These are phyloP conservation scores for Talaromyces proteolyticus DNA, from an alignment of 495 filamentous ascomycete species.

Conservation along the genomic window DNA sequence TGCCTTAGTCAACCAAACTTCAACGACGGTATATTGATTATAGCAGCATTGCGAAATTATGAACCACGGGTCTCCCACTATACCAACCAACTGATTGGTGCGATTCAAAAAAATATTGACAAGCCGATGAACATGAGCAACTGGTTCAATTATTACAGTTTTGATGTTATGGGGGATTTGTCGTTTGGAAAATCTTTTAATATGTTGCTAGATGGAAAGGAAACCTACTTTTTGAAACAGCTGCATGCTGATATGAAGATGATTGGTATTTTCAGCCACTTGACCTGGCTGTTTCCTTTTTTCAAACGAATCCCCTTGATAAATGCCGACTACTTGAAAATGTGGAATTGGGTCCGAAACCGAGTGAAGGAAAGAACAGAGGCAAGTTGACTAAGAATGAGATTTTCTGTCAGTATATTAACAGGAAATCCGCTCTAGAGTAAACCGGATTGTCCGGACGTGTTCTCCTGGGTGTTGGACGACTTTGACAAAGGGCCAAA, in stretches of 20 bases:
- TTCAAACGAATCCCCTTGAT: constrained; percentile 21
- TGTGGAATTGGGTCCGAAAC: constrained; percentile 20
- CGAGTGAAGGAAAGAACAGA: constrained; percentile 10
- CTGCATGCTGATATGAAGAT: constrained; percentile 2
- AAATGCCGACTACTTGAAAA: constrained; percentile 20
- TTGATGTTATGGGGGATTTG: constrained; percentile 36
- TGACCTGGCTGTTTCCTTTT: constrained; percentile 32
- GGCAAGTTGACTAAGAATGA: constrained; percentile 8
- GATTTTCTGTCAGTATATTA: neutral
- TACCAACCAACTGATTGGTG: constrained; percentile 17
- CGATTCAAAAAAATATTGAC: constrained; percentile 9
- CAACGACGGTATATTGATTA: neutral
- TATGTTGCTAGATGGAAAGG: constrained; percentile 20
- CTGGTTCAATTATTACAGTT: constrained; percentile 27
- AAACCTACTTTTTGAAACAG: constrained; percentile 14
- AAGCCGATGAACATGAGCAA: constrained; percentile 32
- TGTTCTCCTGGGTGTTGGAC: constrained; percentile 26
- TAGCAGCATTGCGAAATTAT: constrained; percentile 26
- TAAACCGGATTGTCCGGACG: constrained; percentile 16
- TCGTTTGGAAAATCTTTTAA: constrained; percentile 28
- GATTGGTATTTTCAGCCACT: constrained; percentile 26
- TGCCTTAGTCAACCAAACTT: neutral
- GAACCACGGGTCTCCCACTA: constrained; percentile 20
- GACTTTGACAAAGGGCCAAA: constrained; percentile 19
- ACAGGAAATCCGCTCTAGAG: constrained; percentile 11